phyloP scores from a whole-genome alignment of 148 eudicot genomes.

The Fallopia convolvulus region DNA sequence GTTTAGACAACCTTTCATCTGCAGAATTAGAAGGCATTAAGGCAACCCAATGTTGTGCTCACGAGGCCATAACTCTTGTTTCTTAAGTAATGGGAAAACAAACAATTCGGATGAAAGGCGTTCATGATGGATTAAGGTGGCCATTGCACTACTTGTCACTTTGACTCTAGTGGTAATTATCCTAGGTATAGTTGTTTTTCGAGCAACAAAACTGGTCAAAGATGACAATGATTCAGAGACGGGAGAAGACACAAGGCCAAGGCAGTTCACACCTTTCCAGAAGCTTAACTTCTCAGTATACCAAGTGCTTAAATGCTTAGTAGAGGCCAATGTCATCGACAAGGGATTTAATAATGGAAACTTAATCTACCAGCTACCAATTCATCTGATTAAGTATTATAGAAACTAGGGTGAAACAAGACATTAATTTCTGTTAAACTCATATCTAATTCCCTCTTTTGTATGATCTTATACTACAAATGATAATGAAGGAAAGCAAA shows the following conservation, averaged over 20 bases:
- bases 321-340: slow-evolving; percentile 64
- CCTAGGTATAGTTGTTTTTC: slow-evolving; percentile 39
- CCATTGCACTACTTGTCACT: slow-evolving; percentile 38
- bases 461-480: too few relatives aligned
- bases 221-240: slow-evolving; percentile 54
- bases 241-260: slow-evolving; percentile 44
- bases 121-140: slow-evolving; percentile 38
- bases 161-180: slow-evolving; percentile 39
- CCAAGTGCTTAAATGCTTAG: slow-evolving; percentile 46
- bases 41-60: slow-evolving; percentile 66
- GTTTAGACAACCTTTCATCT: slow-evolving; percentile 52
- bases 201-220: slow-evolving; percentile 31
- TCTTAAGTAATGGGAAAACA: slow-evolving; percentile 22
- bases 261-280: slow-evolving; percentile 85
- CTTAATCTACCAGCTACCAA: too few relatives aligned
- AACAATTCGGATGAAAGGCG: slow-evolving; percentile 16
- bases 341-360: too few relatives aligned
- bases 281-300: slow-evolving; percentile 57
- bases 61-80: slow-evolving; percentile 45
- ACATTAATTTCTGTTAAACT: too few relatives aligned
- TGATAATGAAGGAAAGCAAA: too few relatives aligned
- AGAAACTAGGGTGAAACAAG: too few relatives aligned
- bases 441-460: too few relatives aligned
- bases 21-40: slow-evolving; percentile 57
- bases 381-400: too few relatives aligned